Conservation (phyloP, 768 basidiomycete genomes). For the Exidia glandulosa region DNA sequence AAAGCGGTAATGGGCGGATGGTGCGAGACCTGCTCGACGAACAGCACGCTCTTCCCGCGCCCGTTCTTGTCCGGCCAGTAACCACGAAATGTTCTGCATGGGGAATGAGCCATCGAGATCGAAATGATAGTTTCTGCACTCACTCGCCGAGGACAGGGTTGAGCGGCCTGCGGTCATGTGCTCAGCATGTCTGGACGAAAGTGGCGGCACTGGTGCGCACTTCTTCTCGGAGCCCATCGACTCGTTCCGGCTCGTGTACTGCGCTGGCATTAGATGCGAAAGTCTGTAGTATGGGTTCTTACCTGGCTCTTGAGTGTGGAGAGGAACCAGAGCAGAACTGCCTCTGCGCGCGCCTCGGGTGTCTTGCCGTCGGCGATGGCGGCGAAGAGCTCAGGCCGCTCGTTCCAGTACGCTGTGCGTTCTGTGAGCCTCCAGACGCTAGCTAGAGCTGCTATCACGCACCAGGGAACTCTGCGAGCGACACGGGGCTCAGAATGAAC, state of each 20-base stretch:
- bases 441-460: neutral
- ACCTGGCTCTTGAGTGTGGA: conserved; percentile 27
- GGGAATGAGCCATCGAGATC: neutral
- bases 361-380: conserved; percentile 69
- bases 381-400: conserved; percentile 82
- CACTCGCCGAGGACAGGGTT: conserved; percentile 93
- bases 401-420: conserved; percentile 84
- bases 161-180: conserved; percentile 51
- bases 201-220: conserved; percentile 27
- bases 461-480: conserved; percentile 89
- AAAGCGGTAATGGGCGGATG: conserved; percentile 87
- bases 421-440: conserved; percentile 1
- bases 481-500: conserved; percentile 86
- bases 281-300: conserved; percentile 18
- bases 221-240: conserved; percentile 97
- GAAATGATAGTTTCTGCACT: conserved; percentile 19
- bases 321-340: conserved; percentile 94
- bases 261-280: conserved; percentile 43
- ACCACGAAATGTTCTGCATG: conserved; percentile 69
- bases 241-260: conserved; percentile 91
- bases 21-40: conserved; percentile 95
- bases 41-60: conserved; percentile 70
- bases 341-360: conserved; percentile 61
- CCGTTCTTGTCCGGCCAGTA: conserved; percentile 66
- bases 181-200: neutral